Base-by-base conservation (phyloP, 495 filamentous ascomycete species). In the Platismatia glauca region DNA sequence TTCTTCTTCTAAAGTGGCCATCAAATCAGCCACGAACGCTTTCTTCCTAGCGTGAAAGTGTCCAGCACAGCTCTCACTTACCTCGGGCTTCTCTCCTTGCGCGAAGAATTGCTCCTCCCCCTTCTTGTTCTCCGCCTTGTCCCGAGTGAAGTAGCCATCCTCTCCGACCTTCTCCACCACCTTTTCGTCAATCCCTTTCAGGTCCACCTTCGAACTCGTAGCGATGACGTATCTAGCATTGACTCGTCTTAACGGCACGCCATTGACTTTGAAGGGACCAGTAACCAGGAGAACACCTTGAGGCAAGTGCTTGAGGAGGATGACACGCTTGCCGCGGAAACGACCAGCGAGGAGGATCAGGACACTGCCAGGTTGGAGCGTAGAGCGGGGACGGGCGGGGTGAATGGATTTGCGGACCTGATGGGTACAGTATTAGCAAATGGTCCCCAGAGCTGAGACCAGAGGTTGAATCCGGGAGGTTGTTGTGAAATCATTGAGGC, bases 231-330 rank as follows among this genome's bases (percentile, higher is more conserved):
- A 99, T 83, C 95, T 87, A 71, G 93, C 80, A 82, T 99, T 99
- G 73, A 99, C 94, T 78, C 95, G 85, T 76, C 95, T 87, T 72
- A 99, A 88, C 66, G 95, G 95, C 65, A 99, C 95, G 79, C 95
- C 95, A 81, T 99, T 99, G 82, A 97, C 87, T 87, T 96, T 97
- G 88, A 97, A 99, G 73, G 95, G 95, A 69, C 95, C 95, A 72
- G 95, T 99, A 69, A 99, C 89, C 73, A 99, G 90, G 74, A 99
- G 91, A 66, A 97, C 89, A 78, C 95, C 95, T 81, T 96, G 89
- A 72, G 87, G 79, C 74, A 99, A 91, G 80, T 86, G 82, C 84
- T 97, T 97, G 76, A 99, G 89, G 77, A 96, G 91, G 74, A 99
- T 82, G 73, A 99, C 95, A 75, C 95, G 95, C 89, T 97, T 97